A percentile compares a stretch with the other conserved stretches of the same genome.
Evolutionary conservation across 2,329 filamentous ascomycete genomes (phyloP).

Genomic region (Aspergillus costaricaensis): DNA sequence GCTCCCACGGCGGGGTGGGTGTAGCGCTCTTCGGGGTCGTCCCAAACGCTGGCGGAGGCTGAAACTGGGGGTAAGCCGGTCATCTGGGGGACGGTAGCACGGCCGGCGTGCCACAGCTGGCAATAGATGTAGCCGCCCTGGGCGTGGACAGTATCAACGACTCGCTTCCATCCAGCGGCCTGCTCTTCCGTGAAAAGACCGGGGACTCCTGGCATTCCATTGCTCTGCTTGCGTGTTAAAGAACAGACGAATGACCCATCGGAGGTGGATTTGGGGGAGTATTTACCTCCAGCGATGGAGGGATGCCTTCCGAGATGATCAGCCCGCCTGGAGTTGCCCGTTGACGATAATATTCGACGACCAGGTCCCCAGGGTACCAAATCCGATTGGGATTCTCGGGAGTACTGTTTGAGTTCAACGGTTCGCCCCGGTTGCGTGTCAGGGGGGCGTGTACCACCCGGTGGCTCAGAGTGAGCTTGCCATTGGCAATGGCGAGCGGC

Average conservation of each 20-base stretch:
- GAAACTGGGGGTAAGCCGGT: slow-evolving; percentile 42
- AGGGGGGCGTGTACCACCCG: slow-evolving; percentile 56
- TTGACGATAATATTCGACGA: slow-evolving; percentile 45
- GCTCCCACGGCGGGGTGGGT: slow-evolving; percentile 42
- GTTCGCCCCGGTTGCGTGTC: slow-evolving; percentile 56
- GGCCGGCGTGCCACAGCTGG: slow-evolving; percentile 50
- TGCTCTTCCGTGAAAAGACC: slow-evolving; percentile 43
- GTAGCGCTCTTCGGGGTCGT: slow-evolving; percentile 47
- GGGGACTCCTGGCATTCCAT: slow-evolving; percentile 42
- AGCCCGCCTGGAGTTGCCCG: slow-evolving; percentile 41
- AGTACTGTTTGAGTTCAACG: slow-evolving; percentile 45
- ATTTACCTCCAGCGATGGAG: slow-evolving; percentile 43
- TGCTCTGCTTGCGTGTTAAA: slow-evolving; percentile 29
- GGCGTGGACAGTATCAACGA: slow-evolving; percentile 54
- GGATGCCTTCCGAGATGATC: slow-evolving; percentile 42
- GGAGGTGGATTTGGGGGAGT: slow-evolving; percentile 9
- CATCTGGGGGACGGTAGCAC: slow-evolving; percentile 47
- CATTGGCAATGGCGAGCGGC: slow-evolving; percentile 49
- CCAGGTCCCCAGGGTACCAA: slow-evolving; percentile 50
- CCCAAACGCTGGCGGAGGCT: slow-evolving; percentile 50
- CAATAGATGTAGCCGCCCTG: slow-evolving; percentile 52
- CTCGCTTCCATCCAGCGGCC: slow-evolving; percentile 53
- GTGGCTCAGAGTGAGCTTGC: slow-evolving; percentile 53
- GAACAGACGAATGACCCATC: not conserved
- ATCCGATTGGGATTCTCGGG: slow-evolving; percentile 51